Evolutionary conservation across 371 early-diverging fungal species (phyloP).

Genomic region (Actinomucor elegans): DNA sequence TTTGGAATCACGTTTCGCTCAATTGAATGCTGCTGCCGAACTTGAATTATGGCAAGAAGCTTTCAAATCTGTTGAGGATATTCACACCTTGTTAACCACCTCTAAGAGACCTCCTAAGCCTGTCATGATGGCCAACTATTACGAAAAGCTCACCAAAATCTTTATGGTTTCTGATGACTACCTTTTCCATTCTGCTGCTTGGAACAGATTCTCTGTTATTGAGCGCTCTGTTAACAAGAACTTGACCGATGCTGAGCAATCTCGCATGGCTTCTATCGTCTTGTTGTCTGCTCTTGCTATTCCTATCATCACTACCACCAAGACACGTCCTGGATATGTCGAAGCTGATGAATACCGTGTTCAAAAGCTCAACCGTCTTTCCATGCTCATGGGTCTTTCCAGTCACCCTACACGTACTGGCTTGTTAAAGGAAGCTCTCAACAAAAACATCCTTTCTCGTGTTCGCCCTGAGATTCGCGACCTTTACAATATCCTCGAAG

Average conservation of each 20-base stretch:
- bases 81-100: slow-evolving; percentile 89
- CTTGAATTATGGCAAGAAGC: slow-evolving; percentile 99
- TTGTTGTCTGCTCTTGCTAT: slow-evolving; percentile 91
- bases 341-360: slow-evolving; percentile 85
- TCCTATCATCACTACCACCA: slow-evolving; percentile 83
- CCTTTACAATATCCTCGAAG: slow-evolving; percentile 92
- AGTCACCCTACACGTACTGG: slow-evolving; percentile 88
- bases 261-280: slow-evolving; percentile 87
- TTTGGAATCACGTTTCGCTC: slow-evolving; percentile 93
- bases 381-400: slow-evolving; percentile 83
- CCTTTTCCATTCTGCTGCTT: slow-evolving; percentile 96
- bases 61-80: slow-evolving; percentile 96
- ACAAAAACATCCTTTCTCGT: slow-evolving; percentile 81
- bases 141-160: slow-evolving; percentile 94
- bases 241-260: slow-evolving; percentile 70
- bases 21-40: slow-evolving; percentile 92
- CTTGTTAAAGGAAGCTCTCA: slow-evolving; percentile 86
- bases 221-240: slow-evolving; percentile 74
- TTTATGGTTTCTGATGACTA: slow-evolving; percentile 96
- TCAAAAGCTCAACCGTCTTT: slow-evolving; percentile 80
- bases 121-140: slow-evolving; percentile 95
- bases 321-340: slow-evolving; percentile 65
- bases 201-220: slow-evolving; percentile 89
- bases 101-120: slow-evolving; percentile 92
- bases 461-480: slow-evolving; percentile 90